Evolutionary conservation across 176 grass and related monocot species (phyloP).

Genomic region (Chloris gayana): DNA sequence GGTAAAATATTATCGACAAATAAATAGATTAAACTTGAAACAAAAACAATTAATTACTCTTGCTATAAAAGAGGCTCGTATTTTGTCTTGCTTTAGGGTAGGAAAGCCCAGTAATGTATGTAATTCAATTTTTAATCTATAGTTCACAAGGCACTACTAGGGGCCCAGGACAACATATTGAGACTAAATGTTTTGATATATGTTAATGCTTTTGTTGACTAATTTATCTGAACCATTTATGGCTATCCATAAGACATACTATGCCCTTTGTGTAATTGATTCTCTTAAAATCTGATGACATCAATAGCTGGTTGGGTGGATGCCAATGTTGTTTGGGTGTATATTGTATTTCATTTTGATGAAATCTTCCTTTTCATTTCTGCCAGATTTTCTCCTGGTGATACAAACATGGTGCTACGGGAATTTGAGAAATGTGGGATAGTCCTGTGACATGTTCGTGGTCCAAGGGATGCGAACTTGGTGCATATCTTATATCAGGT

Average conservation of each 20-base stretch:
- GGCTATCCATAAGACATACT: not conserved
- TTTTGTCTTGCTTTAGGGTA: too few relatives aligned
- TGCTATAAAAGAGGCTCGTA: too few relatives aligned
- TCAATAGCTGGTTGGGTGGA: not conserved
- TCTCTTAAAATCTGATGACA: not conserved
- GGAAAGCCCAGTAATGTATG: not conserved
- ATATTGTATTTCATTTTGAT: constrained; percentile 10
- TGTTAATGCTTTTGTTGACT: not conserved
- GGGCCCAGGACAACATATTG: not conserved
- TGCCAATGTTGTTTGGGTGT: not conserved
- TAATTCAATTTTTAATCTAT: not conserved
- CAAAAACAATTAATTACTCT: too few relatives aligned
- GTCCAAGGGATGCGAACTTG: too few relatives aligned
- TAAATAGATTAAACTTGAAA: too few relatives aligned
- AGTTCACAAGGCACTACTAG: not conserved
- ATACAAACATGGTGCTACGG: too few relatives aligned
- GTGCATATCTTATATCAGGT: too few relatives aligned
- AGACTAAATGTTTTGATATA: not conserved
- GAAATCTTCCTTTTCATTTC: not conserved
- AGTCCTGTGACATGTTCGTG: too few relatives aligned
- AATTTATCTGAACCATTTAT: not conserved
- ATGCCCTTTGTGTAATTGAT: not conserved
- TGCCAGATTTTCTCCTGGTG: too few relatives aligned
- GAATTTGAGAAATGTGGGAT: too few relatives aligned
- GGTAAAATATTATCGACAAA: too few relatives aligned